These are phyloP conservation scores for Blumeria hordei DNA, from an alignment of 2,329 filamentous ascomycete genomes.

Conservation along the genomic window DNA sequence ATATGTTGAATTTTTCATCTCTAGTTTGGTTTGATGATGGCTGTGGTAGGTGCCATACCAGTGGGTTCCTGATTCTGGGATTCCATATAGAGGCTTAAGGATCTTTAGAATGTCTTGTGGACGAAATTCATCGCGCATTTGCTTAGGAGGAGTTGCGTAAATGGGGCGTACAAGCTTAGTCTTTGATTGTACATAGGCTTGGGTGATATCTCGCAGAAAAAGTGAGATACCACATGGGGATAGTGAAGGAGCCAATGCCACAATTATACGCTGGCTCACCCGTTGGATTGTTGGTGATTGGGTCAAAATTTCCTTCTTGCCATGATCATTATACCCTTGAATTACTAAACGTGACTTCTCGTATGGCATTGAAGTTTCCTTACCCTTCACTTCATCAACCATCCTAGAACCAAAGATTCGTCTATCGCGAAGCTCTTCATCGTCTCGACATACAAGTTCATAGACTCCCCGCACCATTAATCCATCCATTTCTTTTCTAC, in stretches of 20 bases:
- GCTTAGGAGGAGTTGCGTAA: neutral
- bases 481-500: neutral
- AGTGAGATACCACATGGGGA: neutral
- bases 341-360: conserved; percentile 1
- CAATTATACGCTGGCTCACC: neutral
- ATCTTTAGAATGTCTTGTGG: neutral
- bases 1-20: neutral
- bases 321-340: neutral
- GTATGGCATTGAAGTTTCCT: neutral
- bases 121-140: neutral
- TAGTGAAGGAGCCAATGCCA: neutral
- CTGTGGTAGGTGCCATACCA: neutral
- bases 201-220: neutral
- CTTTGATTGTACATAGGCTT: neutral
- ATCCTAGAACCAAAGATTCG: neutral
- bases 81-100: conserved; percentile 1
- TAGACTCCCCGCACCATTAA: neutral
- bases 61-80: conserved; percentile 2
- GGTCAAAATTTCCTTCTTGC: neutral
- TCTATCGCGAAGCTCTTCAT: neutral
- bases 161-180: neutral
- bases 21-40: neutral
- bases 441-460: neutral
- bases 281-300: neutral
- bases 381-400: neutral